These are phyloP conservation scores for Colletotrichum coccodes DNA, from an alignment of 2,329 filamentous ascomycete species.

Conservation along the genomic window DNA sequence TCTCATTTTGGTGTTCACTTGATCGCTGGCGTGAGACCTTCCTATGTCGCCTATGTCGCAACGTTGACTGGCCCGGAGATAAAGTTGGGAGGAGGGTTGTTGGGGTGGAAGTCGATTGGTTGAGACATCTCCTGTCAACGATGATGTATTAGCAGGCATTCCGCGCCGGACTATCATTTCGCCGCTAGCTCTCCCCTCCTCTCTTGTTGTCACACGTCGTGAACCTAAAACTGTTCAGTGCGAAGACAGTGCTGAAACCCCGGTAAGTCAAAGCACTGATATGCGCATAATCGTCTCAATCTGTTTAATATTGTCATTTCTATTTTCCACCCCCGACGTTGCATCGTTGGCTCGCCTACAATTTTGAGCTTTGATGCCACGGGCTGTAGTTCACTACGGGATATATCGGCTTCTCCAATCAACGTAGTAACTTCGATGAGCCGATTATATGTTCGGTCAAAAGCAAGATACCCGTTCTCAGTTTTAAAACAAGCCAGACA, in stretches of 20 bases:
- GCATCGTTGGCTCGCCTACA: too few species aligned
- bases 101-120: constrained; percentile 23
- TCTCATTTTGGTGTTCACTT: constrained; percentile 19
- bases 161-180: constrained; percentile 26
- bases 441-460: too few species aligned
- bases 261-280: constrained; percentile 11
- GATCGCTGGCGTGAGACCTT: neutral
- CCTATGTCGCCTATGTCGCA: neutral
- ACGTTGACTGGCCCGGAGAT: neutral
- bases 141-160: constrained; percentile 12
- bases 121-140: constrained; percentile 17
- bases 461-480: too few species aligned
- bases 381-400: too few species aligned
- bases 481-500: too few species aligned
- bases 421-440: too few species aligned
- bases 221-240: neutral
- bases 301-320: neutral
- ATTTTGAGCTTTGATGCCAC: too few species aligned
- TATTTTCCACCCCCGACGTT: too few species aligned
- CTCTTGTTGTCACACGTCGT: neutral
- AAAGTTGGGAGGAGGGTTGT: constrained; percentile 9
- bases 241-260: constrained; percentile 21
- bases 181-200: constrained; percentile 1
- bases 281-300: neutral
- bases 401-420: too few species aligned